phyloP scores from a whole-genome alignment of 108 stramenopile species.

The Nitzschia sp. region DNA sequence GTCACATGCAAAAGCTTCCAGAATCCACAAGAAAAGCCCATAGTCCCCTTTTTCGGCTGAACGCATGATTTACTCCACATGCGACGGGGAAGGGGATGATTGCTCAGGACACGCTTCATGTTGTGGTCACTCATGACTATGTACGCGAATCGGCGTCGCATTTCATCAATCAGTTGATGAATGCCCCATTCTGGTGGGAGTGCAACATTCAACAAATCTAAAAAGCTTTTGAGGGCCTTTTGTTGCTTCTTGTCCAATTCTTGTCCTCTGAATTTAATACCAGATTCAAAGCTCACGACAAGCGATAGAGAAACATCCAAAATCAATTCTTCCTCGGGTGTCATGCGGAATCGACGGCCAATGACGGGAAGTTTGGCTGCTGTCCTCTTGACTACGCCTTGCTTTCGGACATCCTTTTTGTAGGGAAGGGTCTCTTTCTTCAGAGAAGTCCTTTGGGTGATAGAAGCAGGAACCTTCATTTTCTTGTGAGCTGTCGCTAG shows the following conservation, averaged over 20 bases:
- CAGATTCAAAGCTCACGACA: conserved; percentile 49
- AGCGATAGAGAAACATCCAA: conserved; percentile 72
- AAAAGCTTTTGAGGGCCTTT: conserved; percentile 59
- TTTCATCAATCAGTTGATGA: conserved; percentile 47
- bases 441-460: not conserved
- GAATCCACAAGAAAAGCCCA: conserved; percentile 74
- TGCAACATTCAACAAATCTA: conserved; percentile 62
- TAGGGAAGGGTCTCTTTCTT: conserved; percentile 32
- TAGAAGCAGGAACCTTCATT: not conserved
- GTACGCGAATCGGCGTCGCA: conserved; percentile 40
- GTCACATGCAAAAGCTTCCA: conserved; percentile 84
- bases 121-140: conserved; percentile 37
- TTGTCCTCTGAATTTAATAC: conserved; percentile 41
- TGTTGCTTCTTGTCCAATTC: conserved; percentile 33
- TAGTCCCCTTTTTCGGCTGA: not conserved
- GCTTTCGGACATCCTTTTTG: conserved; percentile 30
- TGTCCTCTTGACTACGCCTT: not conserved
- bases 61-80: conserved; percentile 46
- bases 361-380: conserved; percentile 31
- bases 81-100: conserved; percentile 19
- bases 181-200: conserved; percentile 72
- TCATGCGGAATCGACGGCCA: conserved; percentile 23
- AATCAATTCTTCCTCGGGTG: conserved; percentile 60
- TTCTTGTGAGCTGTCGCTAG: conserved; percentile 21
- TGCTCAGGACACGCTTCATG: conserved; percentile 35